Base-by-base conservation (phyloP, 2,329 filamentous ascomycete genomes). In the Phialemonium atrogriseum region DNA sequence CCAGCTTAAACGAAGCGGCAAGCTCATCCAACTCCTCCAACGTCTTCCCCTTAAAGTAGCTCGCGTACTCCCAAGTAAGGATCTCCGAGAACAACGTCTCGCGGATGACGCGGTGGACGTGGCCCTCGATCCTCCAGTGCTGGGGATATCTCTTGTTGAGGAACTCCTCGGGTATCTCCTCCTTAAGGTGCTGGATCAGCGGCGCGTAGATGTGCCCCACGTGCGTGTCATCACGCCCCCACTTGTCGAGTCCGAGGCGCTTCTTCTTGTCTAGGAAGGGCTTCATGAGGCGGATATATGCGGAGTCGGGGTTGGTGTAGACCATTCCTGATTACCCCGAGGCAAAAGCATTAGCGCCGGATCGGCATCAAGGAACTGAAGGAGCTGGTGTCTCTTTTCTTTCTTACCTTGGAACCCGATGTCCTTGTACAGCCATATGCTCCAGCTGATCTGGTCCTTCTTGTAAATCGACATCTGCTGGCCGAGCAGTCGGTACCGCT, bases 241-340 rank as follows among this genome's bases (percentile, higher is more conserved):
- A 75, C 10, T 59, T 60, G 42, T 75, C 70, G 4, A 73, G 52
- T 29, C 66, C 64, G 11, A 71, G 52, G 0, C 47, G 42, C 12
- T 60, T 56, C 47, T 76, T 75, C 51, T 73, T 74, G 26, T 62
- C 59, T 3, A 74, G 48, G 41, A 73, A 70, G 0, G 64, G 59
- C 15, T 56, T 44, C 26, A 74, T 60, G 2, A 62, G 59, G 22
- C 55, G 56, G 40, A 69, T 68, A 52, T 68, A 71, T 11, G 55
- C 45, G 14, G 55, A 61, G 12, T 61, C 45, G 0, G 60, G 57
- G 10, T 49, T 50, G 2, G 60, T 57, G 35, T 66, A 61, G 2
- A 68, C 56, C 66, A 71, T 70, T 6, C 66, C 38, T 35, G 44
- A 41, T 29, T 48, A n/a, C 0, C 69, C 72, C 72, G 72, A 77